Conservation (phyloP, 2,329 filamentous ascomycete genomes). For the Stagonosporopsis chrysanthemi region DNA sequence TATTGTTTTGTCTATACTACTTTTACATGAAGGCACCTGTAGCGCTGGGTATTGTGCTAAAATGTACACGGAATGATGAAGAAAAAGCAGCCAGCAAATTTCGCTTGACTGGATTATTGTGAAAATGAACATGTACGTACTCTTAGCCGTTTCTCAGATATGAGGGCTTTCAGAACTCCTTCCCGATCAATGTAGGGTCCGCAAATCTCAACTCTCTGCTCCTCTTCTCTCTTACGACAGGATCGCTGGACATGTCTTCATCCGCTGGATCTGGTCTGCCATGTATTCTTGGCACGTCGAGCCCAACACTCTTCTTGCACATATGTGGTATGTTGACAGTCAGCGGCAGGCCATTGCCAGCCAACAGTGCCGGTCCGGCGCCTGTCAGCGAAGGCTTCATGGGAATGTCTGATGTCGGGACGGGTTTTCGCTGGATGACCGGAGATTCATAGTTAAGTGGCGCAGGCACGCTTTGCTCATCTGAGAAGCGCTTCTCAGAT, state of each 20-base stretch:
- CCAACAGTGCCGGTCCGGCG: conserved; percentile 26
- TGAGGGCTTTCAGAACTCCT: conserved; percentile 18
- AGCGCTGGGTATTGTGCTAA: conserved; percentile 18
- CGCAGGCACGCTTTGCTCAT: conserved; percentile 14
- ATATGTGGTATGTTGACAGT: conserved; percentile 30
- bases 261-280: conserved; percentile 14
- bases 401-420: conserved; percentile 10
- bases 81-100: neutral
- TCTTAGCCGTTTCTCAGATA: neutral
- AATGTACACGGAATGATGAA: conserved; percentile 3
- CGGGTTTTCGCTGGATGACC: conserved; percentile 25
- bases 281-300: conserved; percentile 30
- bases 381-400: conserved; percentile 29
- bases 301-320: conserved; percentile 21
- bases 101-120: neutral
- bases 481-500: conserved; percentile 15
- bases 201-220: conserved; percentile 33
- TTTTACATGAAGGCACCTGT: conserved; percentile 5
- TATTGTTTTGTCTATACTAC: conserved; percentile 1
- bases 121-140: neutral
- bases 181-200: conserved; percentile 28
- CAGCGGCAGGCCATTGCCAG: conserved; percentile 30
- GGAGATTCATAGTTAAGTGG: conserved; percentile 16
- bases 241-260: conserved; percentile 19
- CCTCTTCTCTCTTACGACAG: conserved; percentile 25